Base-by-base conservation (phyloP, 1,139 yeast genomes). In the Kodamaea fungicola region DNA sequence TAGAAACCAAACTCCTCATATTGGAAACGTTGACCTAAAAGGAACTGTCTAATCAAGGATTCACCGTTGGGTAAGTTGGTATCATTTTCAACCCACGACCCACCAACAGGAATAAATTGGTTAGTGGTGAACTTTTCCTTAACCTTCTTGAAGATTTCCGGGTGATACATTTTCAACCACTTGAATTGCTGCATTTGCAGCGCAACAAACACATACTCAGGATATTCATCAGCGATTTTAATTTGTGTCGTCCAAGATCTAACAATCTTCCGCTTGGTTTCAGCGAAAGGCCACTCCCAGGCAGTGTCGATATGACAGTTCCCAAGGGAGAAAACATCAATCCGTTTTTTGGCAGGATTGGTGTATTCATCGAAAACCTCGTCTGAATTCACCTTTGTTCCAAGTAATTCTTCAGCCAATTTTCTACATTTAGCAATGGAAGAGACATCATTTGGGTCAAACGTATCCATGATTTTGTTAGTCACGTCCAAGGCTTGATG, bases 241-340 rank as follows among this genome's bases (percentile, higher is more conserved):
- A 90, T 68, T 62, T 92, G 98, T 8, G 96, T 80, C 1, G 96
- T 83, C 97, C 97, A 92, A 4, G 96, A 88, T 47, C 98, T 76
- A 3, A 89, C 96, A 42, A 90, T 79, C 55, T 89, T 89, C 42
- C 97, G 76, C 50, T 84, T 83, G 1, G 97, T 88, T 60, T 92
- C 97, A 3, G 96, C 97, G 69, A 83, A 90, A 8, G 97, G 97
- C 98, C 98, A 92, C 44, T 86, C 71, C 96, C 97, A 89, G 16
- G 96, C 96, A 24, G 97, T 90, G 56, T 92, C 98, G 51, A 92
- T 92, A 60, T 92, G 98, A 58, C 97, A 92, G 57, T 92, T 87
- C 33, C 97, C 97, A 45, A 92, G 74, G 5, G 88, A 96, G 56
- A 69, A 83, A 7, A 89, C 96, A 49, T 70, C 74, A 34, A 67